A percentile compares a stretch with the other conserved stretches of the same genome.
Conservation (phyloP, 192 early-diverging fungal genomes). For the Umbelopsis ramanniana region DNA sequence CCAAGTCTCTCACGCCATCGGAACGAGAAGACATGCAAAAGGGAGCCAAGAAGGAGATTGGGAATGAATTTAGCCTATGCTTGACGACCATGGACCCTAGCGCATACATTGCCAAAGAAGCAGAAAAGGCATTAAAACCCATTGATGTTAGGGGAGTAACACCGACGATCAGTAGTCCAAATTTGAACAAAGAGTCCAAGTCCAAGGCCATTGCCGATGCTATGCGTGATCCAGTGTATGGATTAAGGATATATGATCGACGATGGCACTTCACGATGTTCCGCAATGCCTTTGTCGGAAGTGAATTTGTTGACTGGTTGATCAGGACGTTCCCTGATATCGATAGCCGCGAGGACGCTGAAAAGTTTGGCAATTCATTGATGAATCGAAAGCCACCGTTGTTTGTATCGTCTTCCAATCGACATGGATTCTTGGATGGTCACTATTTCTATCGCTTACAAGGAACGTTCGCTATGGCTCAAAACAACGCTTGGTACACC, state of each 20-base stretch:
- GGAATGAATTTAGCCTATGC: conserved; percentile 33
- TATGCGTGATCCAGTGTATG: conserved; percentile 71
- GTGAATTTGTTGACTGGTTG: conserved; percentile 89
- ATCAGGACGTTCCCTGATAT: conserved; percentile 77
- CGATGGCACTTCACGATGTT: conserved; percentile 88
- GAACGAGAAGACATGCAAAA: conserved; percentile 41
- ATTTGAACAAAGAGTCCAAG: conserved; percentile 42
- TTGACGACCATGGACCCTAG: conserved; percentile 48
- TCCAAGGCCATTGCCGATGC: conserved; percentile 62
- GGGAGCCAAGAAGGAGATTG: conserved; percentile 44
- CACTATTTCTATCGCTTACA: conserved; percentile 85
- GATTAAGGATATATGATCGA: conserved; percentile 71
- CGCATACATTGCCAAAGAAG: conserved; percentile 40
- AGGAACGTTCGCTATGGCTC: conserved; percentile 50
- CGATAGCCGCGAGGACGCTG: conserved; percentile 74
- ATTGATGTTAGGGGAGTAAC: background rate
- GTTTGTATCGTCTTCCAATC: conserved; percentile 61
- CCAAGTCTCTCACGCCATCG: conserved; percentile 51
- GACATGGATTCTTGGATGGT: conserved; percentile 85
- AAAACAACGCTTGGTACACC: conserved; percentile 52
- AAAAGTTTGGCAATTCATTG: conserved; percentile 77
- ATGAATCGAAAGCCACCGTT: conserved; percentile 68
- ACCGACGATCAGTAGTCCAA: background rate
- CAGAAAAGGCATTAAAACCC: conserved; percentile 7
- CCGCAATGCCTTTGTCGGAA: conserved; percentile 75